A percentile compares a stretch with the other conserved stretches of the same genome.
Evolutionary conservation across 768 basidiomycete species (phyloP).

Genomic region (Podaxis sp.): DNA sequence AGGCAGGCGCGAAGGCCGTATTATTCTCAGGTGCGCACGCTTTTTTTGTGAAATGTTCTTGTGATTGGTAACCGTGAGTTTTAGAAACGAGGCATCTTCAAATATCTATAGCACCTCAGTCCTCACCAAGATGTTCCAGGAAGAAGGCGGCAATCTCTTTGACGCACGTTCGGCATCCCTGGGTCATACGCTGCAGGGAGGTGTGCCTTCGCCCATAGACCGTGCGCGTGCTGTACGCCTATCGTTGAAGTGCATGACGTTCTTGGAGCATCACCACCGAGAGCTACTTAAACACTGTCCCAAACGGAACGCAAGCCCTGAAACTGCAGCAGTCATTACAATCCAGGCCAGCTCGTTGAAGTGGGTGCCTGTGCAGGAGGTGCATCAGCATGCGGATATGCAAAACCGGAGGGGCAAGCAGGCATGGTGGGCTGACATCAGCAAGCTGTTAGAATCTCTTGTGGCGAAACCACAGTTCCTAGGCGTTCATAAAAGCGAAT

Average conservation of each 20-base stretch:
- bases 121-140: constrained; percentile 90
- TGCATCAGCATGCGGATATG: constrained; percentile 89
- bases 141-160: constrained; percentile 90
- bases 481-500: constrained; percentile 29
- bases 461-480: constrained; percentile 63
- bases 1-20: constrained; percentile 89
- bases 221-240: constrained; percentile 89
- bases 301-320: constrained; percentile 56
- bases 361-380: constrained; percentile 84
- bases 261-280: constrained; percentile 82
- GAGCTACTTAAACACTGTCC: constrained; percentile 44
- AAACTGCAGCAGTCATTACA: constrained; percentile 87
- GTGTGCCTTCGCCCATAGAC: constrained; percentile 93
- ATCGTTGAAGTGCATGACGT: constrained; percentile 90
- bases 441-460: constrained; percentile 72
- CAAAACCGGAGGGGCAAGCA: constrained; percentile 78
- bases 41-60: no score
- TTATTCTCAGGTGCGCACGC: constrained; percentile 78
- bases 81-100: constrained; percentile 85
- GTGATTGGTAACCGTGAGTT: background rate
- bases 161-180: constrained; percentile 95
- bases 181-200: constrained; percentile 96
- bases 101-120: constrained; percentile 88
- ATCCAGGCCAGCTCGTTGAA: constrained; percentile 80
- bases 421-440: constrained; percentile 76